Percentiles rank a stretch among this genome's conserved stretches.
Conservation (phyloP, 2,329 filamentous ascomycete genomes). For the Paraphaeosphaeria sporulosa region DNA sequence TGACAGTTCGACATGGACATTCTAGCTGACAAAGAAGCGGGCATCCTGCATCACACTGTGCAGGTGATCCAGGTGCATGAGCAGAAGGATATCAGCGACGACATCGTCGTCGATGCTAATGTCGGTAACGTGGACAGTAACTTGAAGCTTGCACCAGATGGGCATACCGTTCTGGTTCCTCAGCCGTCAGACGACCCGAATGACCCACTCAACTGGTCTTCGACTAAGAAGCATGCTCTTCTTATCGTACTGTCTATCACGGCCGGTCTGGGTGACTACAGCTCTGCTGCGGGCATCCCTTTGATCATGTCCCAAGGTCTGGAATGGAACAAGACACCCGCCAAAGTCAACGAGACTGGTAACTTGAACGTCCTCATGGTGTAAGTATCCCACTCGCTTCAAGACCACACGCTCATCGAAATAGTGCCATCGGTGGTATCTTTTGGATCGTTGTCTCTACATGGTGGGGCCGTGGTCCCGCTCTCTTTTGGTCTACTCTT, state of each 20-base stretch:
- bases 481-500: conserved; percentile 55
- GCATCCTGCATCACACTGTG: conserved; percentile 2
- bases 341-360: conserved; percentile 60
- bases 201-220: conserved; percentile 63
- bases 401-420: conserved; percentile 1
- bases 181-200: conserved; percentile 58
- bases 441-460: conserved; percentile 29
- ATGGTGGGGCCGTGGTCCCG: conserved; percentile 45
- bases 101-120: conserved; percentile 31
- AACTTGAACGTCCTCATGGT: conserved; percentile 63
- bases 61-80: conserved; percentile 24
- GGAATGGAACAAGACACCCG: conserved; percentile 58
- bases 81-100: conserved; percentile 24
- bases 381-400: conserved; percentile 32
- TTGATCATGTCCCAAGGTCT: conserved; percentile 42
- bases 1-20: not conserved
- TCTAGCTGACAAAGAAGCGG: conserved; percentile 2
- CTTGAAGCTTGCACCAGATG: conserved; percentile 48
- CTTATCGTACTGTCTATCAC: conserved; percentile 58
- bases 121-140: conserved; percentile 33
- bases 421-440: conserved; percentile 47
- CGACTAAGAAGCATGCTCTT: conserved; percentile 57
- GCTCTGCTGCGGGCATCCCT: conserved; percentile 48
- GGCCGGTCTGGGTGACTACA: conserved; percentile 60
- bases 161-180: conserved; percentile 58